Evolutionary conservation across 805 yeast genomes (phyloP), one percentile per base, ranked within the genome.

Genomic region (Kluyveromyces aestuarii): DNA sequence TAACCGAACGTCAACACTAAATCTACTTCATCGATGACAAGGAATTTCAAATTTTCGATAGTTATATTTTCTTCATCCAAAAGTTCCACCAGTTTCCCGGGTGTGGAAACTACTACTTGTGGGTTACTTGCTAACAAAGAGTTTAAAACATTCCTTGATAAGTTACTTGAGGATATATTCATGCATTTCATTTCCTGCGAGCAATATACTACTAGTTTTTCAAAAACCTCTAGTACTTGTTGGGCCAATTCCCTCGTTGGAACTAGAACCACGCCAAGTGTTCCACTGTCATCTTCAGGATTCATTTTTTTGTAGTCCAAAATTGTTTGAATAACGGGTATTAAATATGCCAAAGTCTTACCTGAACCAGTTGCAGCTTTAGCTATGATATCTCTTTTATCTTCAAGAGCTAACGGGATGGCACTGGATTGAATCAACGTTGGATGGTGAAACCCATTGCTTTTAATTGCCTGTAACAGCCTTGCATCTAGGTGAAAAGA

Each of bases 321-420:
- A 39, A 93, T 77, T 39, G 81, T 76, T 64, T 93, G 95, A 39
- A 93, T 66, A 16, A 93, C 82, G 7, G 99, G 99, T 44, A 91
- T 76, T 53, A 84, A 69, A 63, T 91, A 91, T 1, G 97, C 95
- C 10, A 87, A 86, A 0, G 98, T 91, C 67, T 91, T 91, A 55
- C 98, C 98, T 8, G 96, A 85, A 4, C 99, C 99, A 0, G 99
- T 91, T 25, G 87, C 81, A 7, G 98, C 96, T 62, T 86, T 82
- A 37, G 97, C 97, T 43, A 91, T 84, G 54, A 91, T 84, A 64
- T 91, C 97, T 70, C 89, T 83, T 62, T 84, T 86, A 56, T 91
- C 93, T 54, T 87, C 85, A 47, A 93, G 69, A 1, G 99, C 96
- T 45, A 93, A 70, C 40, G 95, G 96, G 51, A 93, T 87, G n/a